Conservation (phyloP, 495 filamentous ascomycete species). For the Cladorrhinum samala region DNA sequence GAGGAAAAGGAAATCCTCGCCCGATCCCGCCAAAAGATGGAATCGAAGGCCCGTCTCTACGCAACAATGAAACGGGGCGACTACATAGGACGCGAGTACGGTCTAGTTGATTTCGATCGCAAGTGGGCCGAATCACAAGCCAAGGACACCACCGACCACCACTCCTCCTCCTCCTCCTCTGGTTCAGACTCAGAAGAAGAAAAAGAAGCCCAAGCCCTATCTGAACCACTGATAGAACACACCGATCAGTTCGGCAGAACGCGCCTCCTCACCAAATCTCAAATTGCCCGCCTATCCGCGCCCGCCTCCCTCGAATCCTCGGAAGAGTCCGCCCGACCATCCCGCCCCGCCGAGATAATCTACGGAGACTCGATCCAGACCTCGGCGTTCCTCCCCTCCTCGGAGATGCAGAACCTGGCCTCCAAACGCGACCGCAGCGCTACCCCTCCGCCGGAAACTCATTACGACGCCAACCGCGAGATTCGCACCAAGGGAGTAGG, state of each 20-base stretch:
- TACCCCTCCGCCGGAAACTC: slow-evolving; percentile 70
- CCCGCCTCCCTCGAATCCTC: slow-evolving; percentile 44
- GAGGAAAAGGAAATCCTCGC: slow-evolving; percentile 40
- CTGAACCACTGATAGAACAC: slow-evolving; percentile 56
- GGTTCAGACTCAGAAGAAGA: slow-evolving; percentile 37
- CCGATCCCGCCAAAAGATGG: slow-evolving; percentile 70
- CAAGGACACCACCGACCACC: slow-evolving; percentile 19
- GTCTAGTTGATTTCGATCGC: slow-evolving; percentile 84
- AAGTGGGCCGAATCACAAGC: slow-evolving; percentile 76
- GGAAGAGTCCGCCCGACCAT: slow-evolving; percentile 47
- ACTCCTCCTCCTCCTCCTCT: slow-evolving; percentile 32
- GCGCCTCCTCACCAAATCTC: slow-evolving; percentile 56
- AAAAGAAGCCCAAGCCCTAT: too few species aligned
- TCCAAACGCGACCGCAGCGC: slow-evolving; percentile 62
- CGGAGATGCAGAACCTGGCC: slow-evolving; percentile 65
- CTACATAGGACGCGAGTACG: slow-evolving; percentile 49
- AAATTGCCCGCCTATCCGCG: slow-evolving; percentile 48
- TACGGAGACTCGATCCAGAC: slow-evolving; percentile 76
- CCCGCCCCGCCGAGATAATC: slow-evolving; percentile 65
- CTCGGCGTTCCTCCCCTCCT: slow-evolving; percentile 70
- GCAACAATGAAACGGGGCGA: slow-evolving; percentile 74
- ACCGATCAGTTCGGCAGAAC: slow-evolving; percentile 85
- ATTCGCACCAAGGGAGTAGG: slow-evolving; percentile 82
- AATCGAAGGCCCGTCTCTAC: slow-evolving; percentile 81
- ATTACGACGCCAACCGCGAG: slow-evolving; percentile 81